Percentiles rank a stretch among this genome's conserved stretches.
Evolutionary conservation across 2,329 filamentous ascomycete species (phyloP).

Genomic region (Blastomyces gilchristii): DNA sequence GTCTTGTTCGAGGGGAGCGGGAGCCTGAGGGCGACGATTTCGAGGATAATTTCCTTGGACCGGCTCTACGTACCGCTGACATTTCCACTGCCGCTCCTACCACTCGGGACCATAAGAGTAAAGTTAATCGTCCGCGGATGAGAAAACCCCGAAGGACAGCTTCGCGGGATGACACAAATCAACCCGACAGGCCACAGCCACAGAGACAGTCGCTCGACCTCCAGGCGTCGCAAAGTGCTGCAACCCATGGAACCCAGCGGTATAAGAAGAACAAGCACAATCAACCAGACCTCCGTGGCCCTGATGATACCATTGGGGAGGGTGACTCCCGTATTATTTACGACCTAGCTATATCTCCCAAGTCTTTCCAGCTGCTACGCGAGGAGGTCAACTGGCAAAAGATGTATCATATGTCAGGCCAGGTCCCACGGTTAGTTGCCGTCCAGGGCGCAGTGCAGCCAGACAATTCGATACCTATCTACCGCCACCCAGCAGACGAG

Average conservation of each 20-base stretch:
- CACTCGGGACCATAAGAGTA: neutral
- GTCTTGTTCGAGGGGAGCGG: neutral
- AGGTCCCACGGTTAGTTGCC: constrained; percentile 82
- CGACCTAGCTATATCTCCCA: constrained; percentile 51
- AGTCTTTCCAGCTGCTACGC: constrained; percentile 59
- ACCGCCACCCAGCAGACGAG: constrained; percentile 86
- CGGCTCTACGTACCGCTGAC: neutral
- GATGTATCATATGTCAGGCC: constrained; percentile 86
- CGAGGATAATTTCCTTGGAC: neutral
- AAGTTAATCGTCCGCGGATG: constrained; percentile 2
- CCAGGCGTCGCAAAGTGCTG: neutral
- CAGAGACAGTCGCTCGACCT: neutral
- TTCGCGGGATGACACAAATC: neutral
- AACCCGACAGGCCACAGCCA: neutral
- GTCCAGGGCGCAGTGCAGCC: constrained; percentile 64
- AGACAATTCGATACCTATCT: constrained; percentile 70
- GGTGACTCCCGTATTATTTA: constrained; percentile 68
- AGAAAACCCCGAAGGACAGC: neutral
- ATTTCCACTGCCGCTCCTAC: neutral
- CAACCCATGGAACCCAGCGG: neutral
- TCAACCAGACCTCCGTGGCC: constrained; percentile 30
- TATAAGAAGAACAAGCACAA: constrained; percentile 18
- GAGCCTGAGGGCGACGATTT: neutral
- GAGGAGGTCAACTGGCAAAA: constrained; percentile 75
- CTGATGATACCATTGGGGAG: constrained; percentile 56